Conservation (phyloP, 2,329 filamentous ascomycete genomes). For the Orbilia brochopaga region DNA sequence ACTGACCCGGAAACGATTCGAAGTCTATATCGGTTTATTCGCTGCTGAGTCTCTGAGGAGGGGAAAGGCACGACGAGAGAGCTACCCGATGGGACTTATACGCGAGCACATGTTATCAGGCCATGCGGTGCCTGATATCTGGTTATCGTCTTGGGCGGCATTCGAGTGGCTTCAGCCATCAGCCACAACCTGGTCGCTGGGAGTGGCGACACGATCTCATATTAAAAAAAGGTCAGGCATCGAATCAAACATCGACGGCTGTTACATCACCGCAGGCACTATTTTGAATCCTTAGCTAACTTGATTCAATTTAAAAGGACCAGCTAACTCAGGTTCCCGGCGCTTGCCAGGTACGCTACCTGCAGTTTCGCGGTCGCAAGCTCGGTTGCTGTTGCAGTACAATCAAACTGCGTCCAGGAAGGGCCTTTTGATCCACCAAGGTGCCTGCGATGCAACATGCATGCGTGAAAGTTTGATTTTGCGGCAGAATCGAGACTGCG, state of each 20-base stretch:
- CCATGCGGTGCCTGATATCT: neutral
- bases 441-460: constrained; percentile 1
- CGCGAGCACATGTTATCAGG: neutral
- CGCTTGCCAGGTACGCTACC: neutral
- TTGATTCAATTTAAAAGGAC: too few relatives aligned
- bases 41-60: neutral
- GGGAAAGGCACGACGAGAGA: neutral
- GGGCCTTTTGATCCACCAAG: neutral
- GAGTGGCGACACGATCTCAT: neutral
- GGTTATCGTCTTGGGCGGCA: too few relatives aligned
- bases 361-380: neutral
- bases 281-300: too few relatives aligned
- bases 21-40: neutral
- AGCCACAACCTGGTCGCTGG: neutral
- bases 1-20: neutral
- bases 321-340: neutral
- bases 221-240: neutral
- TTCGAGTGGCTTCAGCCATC: neutral
- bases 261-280: too few relatives aligned
- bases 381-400: neutral
- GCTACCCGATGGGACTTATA: neutral
- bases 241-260: neutral
- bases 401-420: neutral
- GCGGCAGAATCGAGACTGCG: neutral
- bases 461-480: constrained; percentile 4